Evolutionary conservation across 306 rosid genomes (phyloP), one percentile per base, ranked within the genome.

Genomic region (Dryas octopetala): DNA sequence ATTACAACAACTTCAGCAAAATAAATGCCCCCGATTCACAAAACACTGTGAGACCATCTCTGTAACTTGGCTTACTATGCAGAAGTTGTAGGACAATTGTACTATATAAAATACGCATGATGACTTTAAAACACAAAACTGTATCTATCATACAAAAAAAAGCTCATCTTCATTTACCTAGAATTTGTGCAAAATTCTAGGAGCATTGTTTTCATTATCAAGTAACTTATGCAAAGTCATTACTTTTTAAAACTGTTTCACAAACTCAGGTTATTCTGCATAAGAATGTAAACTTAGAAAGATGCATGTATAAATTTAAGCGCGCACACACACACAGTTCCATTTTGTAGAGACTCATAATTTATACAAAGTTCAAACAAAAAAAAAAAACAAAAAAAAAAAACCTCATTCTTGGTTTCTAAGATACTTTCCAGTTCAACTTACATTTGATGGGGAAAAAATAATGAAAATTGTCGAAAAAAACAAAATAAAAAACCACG

Each of bases 221-320:
- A 9, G 6, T 32, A 62, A 45, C 11, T 38, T 62, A 62, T 38
- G 19, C 46, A 53, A 15, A 0, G 58, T 50, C 73, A 2, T 15
- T 68, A 32, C 2, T 13, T 7, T 4, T 12, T n/a, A 1, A 32
- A 32, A 32, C 38, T 17, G 6, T 47, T 1, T 67, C 23, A 48
- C 71, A 13, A 28, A 68, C 59, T 65, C 43, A 46, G 57, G 52
- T 44, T 65, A 7, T 48, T 68, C 72, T 15, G 23, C 72, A 28
- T 5, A 8, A 32, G 45, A 50, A 51, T 28, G 28, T 32, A 51
- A 10, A 68, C 52, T 40, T 11, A 5, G 50, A 55, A 19, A n/a
- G 2, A 53, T 38, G 49, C 62, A 52, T 41, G 14, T 55, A 7
- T 17, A 71, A 44, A 71, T 43, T 2, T 26, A 17, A 54, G 3